Conservation (phyloP, 2,329 filamentous ascomycete genomes). For the Xylaria sp. region DNA sequence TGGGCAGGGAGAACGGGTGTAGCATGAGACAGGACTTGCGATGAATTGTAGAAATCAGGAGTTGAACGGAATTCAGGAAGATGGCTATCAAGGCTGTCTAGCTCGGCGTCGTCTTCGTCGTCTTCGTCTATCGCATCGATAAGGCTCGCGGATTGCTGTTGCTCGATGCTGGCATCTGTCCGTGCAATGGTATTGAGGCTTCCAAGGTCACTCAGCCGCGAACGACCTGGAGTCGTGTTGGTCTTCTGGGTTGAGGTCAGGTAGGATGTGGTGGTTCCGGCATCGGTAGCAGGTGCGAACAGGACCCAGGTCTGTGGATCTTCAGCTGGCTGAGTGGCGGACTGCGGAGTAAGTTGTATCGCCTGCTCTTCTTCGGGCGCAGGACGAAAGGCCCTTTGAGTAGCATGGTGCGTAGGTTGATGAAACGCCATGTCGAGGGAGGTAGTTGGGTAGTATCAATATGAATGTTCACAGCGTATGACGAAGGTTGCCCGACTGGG, state of each 20-base stretch:
- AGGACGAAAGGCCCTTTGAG: slow-evolving; percentile 51
- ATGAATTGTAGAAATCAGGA: slow-evolving; percentile 45
- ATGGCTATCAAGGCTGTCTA: slow-evolving; percentile 92
- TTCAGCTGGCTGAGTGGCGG: slow-evolving; percentile 50
- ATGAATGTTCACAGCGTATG: slow-evolving; percentile 23
- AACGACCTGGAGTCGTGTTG: slow-evolving; percentile 68
- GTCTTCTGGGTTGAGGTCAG: slow-evolving; percentile 69
- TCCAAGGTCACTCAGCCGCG: slow-evolving; percentile 77
- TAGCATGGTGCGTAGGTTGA: slow-evolving; percentile 57
- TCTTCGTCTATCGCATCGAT: slow-evolving; percentile 48
- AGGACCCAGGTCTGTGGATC: slow-evolving; percentile 95
- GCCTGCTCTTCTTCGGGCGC: slow-evolving; percentile 45
- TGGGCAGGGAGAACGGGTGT: slow-evolving; percentile 83
- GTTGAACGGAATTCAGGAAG: slow-evolving; percentile 81
- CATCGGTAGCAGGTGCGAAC: slow-evolving; percentile 75
- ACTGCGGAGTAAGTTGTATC: slow-evolving; percentile 39
- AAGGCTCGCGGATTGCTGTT: slow-evolving; percentile 43
- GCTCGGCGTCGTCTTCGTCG: slow-evolving; percentile 69
- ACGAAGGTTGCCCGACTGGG: slow-evolving; percentile 31
- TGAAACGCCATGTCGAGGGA: slow-evolving; percentile 58
- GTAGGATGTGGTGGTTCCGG: slow-evolving; percentile 64
- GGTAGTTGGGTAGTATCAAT: slow-evolving; percentile 26
- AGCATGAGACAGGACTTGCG: slow-evolving; percentile 54
- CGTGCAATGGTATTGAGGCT: slow-evolving; percentile 72
- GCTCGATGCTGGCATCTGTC: slow-evolving; percentile 56